Evolutionary conservation across 306 rosid genomes (phyloP).

Genomic region (Prunus campanulata): DNA sequence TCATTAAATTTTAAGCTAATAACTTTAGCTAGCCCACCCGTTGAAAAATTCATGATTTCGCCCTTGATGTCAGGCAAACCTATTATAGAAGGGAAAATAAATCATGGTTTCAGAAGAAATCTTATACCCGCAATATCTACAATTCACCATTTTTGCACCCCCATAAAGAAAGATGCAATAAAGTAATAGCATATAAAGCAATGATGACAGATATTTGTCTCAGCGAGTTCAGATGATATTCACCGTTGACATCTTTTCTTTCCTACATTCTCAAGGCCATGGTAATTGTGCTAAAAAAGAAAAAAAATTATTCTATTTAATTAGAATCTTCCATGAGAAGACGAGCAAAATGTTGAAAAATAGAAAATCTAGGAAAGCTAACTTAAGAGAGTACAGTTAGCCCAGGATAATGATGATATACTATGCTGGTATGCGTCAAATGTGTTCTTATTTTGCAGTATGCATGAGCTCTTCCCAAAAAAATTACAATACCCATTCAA

Average conservation of each 20-base stretch:
- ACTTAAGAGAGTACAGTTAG: neutral
- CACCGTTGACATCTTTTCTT: neutral
- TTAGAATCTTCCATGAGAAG: neutral
- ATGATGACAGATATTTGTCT: neutral
- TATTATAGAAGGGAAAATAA: neutral
- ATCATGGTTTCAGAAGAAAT: constrained; percentile 15
- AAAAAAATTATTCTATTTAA: neutral
- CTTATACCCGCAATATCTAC: neutral
- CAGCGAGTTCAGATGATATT: neutral
- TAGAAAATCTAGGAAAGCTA: neutral
- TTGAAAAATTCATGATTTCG: no score
- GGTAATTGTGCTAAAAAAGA: neutral
- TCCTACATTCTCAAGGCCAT: neutral
- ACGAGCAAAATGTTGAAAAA: neutral
- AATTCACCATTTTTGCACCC: neutral
- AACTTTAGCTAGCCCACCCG: no score
- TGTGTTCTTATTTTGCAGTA: neutral
- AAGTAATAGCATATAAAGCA: neutral
- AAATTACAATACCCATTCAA: neutral
- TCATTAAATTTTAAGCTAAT: no score
- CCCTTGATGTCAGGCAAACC: constrained; percentile 1
- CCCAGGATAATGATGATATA: no score
- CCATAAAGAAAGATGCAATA: neutral
- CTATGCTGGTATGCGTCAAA: no score
- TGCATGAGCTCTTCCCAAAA: neutral